Evolutionary conservation across 2,329 filamentous ascomycete species (phyloP).

Genomic region (Eutypa lata): DNA sequence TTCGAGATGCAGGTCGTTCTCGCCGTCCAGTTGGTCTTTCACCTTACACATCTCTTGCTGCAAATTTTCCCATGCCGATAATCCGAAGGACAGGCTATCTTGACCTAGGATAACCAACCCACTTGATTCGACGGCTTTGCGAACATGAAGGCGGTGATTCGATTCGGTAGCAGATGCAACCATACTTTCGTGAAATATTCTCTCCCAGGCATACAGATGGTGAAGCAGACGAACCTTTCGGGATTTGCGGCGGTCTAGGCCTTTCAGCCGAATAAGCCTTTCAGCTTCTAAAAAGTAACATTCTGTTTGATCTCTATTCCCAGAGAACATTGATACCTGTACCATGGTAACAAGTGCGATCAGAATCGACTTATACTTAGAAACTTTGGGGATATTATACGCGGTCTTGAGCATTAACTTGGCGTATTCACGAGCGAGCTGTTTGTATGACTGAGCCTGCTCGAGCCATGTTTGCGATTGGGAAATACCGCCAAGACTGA

Average conservation of each 20-base stretch:
- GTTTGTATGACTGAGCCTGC: too few species aligned
- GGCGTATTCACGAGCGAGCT: too few species aligned
- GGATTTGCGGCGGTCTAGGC: conserved; percentile 34
- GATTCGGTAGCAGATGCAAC: conserved; percentile 18
- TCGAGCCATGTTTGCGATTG: too few species aligned
- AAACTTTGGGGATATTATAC: too few species aligned
- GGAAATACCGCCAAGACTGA: too few species aligned
- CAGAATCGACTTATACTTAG: conserved; percentile 35
- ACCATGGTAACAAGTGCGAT: conserved; percentile 39
- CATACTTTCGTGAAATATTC: conserved; percentile 35
- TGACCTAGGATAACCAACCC: conserved; percentile 10
- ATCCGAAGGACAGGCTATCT: conserved; percentile 30
- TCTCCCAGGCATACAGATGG: conserved; percentile 38
- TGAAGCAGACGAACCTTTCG: conserved; percentile 39
- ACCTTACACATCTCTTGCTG: conserved; percentile 27
- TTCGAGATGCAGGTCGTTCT: conserved; percentile 27
- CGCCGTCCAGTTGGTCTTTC: conserved; percentile 32
- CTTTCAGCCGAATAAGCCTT: conserved; percentile 35
- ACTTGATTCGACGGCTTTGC: conserved; percentile 16
- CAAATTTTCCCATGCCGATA: conserved; percentile 27
- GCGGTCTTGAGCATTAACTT: too few species aligned
- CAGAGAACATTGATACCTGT: conserved; percentile 31
- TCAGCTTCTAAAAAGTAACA: conserved; percentile 37
- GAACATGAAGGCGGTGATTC: conserved; percentile 13
- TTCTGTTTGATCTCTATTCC: conserved; percentile 31